phyloP scores from a whole-genome alignment of 2,329 filamentous ascomycete genomes.

The Aspergillus sp. region DNA sequence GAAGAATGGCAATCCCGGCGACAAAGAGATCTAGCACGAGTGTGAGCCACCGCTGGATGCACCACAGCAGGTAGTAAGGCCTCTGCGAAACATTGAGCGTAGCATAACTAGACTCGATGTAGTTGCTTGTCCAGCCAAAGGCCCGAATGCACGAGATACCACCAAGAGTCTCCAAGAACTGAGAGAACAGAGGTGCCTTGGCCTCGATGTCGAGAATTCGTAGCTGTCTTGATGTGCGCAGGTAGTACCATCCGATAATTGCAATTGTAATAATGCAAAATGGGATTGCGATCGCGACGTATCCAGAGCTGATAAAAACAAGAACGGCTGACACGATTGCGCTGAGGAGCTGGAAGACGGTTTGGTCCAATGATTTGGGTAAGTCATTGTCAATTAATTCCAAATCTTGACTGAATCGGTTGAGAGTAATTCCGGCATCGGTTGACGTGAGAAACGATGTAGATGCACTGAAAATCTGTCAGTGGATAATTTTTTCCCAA shows the following conservation, averaged over 20 bases:
- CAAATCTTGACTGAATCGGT: constrained; percentile 38
- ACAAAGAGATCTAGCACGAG: constrained; percentile 46
- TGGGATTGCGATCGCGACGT: constrained; percentile 45
- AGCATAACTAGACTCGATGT: constrained; percentile 36
- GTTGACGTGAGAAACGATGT: constrained; percentile 18
- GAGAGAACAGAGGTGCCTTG: constrained; percentile 51
- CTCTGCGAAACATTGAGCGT: constrained; percentile 48
- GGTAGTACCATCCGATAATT: constrained; percentile 43
- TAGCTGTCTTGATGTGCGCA: constrained; percentile 53
- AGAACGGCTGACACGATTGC: constrained; percentile 42
- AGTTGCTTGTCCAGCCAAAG: constrained; percentile 46
- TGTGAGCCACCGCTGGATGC: constrained; percentile 51
- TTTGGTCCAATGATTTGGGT: constrained; percentile 12
- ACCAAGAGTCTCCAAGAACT: constrained; percentile 50
- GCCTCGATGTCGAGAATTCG: constrained; percentile 54
- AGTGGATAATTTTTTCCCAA: constrained; percentile 1
- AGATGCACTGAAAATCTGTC: constrained; percentile 11
- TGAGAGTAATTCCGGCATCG: neutral
- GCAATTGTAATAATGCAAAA: constrained; percentile 43
- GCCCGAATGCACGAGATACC: constrained; percentile 50
- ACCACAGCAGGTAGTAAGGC: constrained; percentile 51
- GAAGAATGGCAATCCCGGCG: constrained; percentile 39
- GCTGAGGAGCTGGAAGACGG: constrained; percentile 16
- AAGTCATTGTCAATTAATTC: constrained; percentile 39
- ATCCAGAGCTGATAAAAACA: constrained; percentile 42